These are phyloP conservation scores for Fusarium secorum DNA, from an alignment of 2,329 filamentous ascomycete genomes.

Conservation along the genomic window DNA sequence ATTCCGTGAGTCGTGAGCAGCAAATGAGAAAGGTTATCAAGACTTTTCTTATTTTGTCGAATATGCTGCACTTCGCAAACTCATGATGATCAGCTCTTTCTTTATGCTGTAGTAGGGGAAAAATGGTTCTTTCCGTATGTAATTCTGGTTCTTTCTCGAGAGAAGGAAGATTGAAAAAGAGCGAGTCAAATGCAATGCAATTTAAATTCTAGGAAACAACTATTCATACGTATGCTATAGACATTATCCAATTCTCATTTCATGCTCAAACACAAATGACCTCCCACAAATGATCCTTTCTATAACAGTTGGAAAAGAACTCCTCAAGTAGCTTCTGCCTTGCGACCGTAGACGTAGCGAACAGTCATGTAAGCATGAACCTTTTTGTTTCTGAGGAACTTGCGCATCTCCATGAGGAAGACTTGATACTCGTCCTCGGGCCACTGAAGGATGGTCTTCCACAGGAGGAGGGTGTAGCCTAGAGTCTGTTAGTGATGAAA, in stretches of 20 bases:
- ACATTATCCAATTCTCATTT: not conserved
- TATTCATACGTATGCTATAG: not conserved
- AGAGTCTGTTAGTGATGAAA: not conserved
- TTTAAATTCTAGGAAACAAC: not conserved
- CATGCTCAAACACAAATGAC: not conserved
- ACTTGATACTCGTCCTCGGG: constrained; percentile 33
- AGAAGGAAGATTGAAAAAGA: rapidly evolving
- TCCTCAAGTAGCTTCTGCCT: not conserved
- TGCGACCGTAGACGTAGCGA: constrained; percentile 33
- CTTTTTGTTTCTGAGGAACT: constrained; percentile 23
- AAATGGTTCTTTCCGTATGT: no score
- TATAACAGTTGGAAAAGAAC: not conserved
- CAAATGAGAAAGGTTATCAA: no score
- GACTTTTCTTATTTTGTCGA: no score
- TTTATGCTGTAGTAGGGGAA: no score
- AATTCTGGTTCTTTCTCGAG: no score
- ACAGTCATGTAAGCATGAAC: constrained; percentile 31
- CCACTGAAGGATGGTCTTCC: constrained; percentile 33
- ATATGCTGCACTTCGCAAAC: rapidly evolving
- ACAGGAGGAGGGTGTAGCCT: constrained; percentile 34
- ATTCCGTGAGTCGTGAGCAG: no score
- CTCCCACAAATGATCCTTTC: no score
- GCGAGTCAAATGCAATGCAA: not conserved
- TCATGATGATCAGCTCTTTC: no score
- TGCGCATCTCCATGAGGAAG: constrained; percentile 31